These are phyloP conservation scores for Coprinellus aureogranulatus DNA, from an alignment of 768 basidiomycete genomes.

Conservation along the genomic window DNA sequence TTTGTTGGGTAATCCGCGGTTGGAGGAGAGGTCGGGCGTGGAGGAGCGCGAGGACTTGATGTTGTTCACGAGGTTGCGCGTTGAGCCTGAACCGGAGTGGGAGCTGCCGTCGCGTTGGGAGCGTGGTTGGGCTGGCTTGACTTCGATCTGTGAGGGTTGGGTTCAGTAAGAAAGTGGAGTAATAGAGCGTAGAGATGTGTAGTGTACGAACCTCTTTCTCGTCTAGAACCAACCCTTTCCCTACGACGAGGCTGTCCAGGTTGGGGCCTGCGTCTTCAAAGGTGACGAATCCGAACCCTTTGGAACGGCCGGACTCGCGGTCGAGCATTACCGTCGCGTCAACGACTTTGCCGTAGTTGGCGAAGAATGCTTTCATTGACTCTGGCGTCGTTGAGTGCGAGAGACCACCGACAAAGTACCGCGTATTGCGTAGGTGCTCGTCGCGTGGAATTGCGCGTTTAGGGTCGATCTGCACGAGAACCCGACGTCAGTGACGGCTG, in stretches of 20 bases:
- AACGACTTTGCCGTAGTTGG: slow-evolving; percentile 72
- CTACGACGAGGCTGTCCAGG: slow-evolving; percentile 55
- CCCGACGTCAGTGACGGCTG: no score
- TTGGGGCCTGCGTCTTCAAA: slow-evolving; percentile 66
- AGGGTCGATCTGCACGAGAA: slow-evolving; percentile 88
- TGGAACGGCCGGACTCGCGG: slow-evolving; percentile 67
- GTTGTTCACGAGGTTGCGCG: slow-evolving; percentile 30
- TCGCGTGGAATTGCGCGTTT: slow-evolving; percentile 84
- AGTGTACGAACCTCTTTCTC: slow-evolving; percentile 63
- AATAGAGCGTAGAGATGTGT: neutral
- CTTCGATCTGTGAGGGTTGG: slow-evolving; percentile 65
- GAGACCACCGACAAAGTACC: slow-evolving; percentile 81
- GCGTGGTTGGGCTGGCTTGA: slow-evolving; percentile 77
- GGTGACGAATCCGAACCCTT: slow-evolving; percentile 86
- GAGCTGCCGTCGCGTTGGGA: slow-evolving; percentile 45
- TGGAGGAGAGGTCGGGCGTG: slow-evolving; percentile 23
- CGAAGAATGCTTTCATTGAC: slow-evolving; percentile 67
- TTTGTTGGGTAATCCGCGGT: slow-evolving; percentile 18
- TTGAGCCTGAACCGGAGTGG: slow-evolving; percentile 31
- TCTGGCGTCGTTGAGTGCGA: slow-evolving; percentile 67
- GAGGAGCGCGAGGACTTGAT: slow-evolving; percentile 4
- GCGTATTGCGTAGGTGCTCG: slow-evolving; percentile 72
- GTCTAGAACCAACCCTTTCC: slow-evolving; percentile 65
- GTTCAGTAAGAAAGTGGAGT: neutral
- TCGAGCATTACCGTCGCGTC: slow-evolving; percentile 88